Evolutionary conservation across 2,329 filamentous ascomycete genomes (phyloP).

Genomic region (Xylaria polymorpha): DNA sequence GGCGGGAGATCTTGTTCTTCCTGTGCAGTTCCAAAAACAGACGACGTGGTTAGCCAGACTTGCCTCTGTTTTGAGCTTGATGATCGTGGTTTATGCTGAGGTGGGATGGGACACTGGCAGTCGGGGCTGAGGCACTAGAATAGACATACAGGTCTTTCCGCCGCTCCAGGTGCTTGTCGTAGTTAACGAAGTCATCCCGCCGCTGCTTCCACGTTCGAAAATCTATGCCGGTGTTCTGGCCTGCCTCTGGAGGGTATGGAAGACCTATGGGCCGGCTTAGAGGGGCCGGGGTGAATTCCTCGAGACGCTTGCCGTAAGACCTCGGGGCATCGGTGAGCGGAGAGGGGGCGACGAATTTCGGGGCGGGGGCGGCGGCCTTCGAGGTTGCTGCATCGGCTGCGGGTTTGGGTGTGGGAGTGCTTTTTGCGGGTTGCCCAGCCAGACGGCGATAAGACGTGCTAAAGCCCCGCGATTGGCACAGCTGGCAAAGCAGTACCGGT

Average conservation of each 20-base stretch:
- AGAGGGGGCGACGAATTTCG: constrained; percentile 52
- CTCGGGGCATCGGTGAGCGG: constrained; percentile 68
- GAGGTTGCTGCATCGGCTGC: constrained; percentile 34
- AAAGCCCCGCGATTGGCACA: constrained; percentile 65
- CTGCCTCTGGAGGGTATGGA: constrained; percentile 74
- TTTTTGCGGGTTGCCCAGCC: constrained; percentile 45
- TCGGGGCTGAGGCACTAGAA: constrained; percentile 1
- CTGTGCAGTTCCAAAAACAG: constrained; percentile 8
- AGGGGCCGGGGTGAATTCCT: constrained; percentile 68
- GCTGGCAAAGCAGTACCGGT: constrained; percentile 56
- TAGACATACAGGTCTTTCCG: constrained; percentile 77
- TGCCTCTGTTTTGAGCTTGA: not conserved
- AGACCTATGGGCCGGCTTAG: constrained; percentile 84
- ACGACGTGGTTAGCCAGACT: constrained; percentile 23
- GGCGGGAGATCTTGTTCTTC: constrained; percentile 60
- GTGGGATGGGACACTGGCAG: not conserved
- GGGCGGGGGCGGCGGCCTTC: constrained; percentile 16
- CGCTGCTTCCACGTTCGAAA: constrained; percentile 73
- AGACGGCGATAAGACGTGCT: constrained; percentile 56
- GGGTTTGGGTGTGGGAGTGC: constrained; percentile 38
- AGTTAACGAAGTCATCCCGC: constrained; percentile 83
- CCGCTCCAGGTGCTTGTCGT: constrained; percentile 82
- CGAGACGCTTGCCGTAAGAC: constrained; percentile 66
- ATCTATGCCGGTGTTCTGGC: constrained; percentile 86
- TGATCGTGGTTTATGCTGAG: not conserved